These are phyloP conservation scores for Kingdonia uniflora DNA, from an alignment of 164 flowering plant species.

Conservation along the genomic window DNA sequence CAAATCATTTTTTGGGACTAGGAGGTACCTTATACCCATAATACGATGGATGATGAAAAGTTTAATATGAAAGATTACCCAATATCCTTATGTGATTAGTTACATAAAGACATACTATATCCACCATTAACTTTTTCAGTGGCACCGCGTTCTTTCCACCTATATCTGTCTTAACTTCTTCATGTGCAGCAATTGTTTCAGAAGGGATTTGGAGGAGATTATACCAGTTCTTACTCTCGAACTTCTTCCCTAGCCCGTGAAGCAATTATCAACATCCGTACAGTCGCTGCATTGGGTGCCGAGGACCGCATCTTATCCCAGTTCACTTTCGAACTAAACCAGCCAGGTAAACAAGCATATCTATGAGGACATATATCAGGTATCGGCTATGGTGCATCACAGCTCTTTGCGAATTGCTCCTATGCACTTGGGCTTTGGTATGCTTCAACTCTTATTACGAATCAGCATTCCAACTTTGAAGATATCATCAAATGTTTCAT, in stretches of 20 bases:
- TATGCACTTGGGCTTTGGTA: conserved; percentile 79
- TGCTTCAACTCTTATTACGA: conserved; percentile 44
- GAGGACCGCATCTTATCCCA: conserved; percentile 39
- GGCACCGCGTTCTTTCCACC: no score
- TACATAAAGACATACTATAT: no score
- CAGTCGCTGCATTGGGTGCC: conserved; percentile 65
- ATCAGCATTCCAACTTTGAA: conserved; percentile 41
- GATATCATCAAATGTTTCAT: conserved; percentile 58
- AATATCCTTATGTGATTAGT: no score
- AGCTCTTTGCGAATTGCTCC: conserved; percentile 47
- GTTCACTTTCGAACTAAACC: conserved; percentile 34
- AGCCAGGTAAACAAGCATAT: conserved; percentile 39
- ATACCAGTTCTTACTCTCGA: conserved; percentile 33
- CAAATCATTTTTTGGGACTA: no score
- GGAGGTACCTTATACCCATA: no score
- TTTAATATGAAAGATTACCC: no score
- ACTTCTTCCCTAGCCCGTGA: conserved; percentile 67
- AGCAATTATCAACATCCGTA: conserved; percentile 62
- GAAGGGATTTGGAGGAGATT: conserved; percentile 71
- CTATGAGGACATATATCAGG: conserved; percentile 71
- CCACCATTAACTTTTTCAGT: no score
- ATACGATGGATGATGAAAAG: no score
- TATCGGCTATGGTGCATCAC: conserved; percentile 53
- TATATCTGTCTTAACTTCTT: neutral
- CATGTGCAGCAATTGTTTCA: conserved; percentile 61